Evolutionary conservation across 371 early-diverging fungal species (phyloP).

Genomic region (Zychaea mexicana): DNA sequence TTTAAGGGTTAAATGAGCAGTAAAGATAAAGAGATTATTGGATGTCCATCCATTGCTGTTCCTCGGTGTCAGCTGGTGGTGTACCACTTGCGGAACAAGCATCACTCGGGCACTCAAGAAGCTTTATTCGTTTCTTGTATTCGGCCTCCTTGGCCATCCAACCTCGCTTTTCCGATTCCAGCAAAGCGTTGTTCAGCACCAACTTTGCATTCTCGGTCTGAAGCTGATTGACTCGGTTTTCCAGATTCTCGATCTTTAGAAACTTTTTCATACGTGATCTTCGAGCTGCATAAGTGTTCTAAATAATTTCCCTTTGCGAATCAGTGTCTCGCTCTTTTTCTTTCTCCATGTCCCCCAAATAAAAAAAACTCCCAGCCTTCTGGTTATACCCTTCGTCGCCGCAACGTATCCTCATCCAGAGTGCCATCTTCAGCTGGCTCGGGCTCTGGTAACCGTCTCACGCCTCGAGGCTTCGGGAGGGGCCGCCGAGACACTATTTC

Average conservation of each 20-base stretch:
- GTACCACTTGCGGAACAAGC: not conserved
- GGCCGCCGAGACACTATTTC: constrained; percentile 23
- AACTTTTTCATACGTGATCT: constrained; percentile 89
- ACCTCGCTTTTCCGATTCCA: constrained; percentile 70
- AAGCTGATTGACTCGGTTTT: constrained; percentile 72
- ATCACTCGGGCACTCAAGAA: constrained; percentile 51
- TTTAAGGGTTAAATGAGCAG: not conserved
- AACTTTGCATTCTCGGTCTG: constrained; percentile 77
- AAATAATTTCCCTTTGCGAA: not conserved
- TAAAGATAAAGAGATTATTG: too few species aligned
- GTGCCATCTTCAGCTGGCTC: constrained; percentile 48
- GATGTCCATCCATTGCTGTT: not conserved
- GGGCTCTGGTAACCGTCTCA: constrained; percentile 46
- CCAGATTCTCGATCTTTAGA: constrained; percentile 79
- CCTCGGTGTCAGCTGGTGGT: not conserved
- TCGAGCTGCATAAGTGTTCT: constrained; percentile 94
- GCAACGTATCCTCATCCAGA: constrained; percentile 45
- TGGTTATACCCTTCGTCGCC: constrained; percentile 39
- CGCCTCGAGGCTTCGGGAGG: constrained; percentile 50
- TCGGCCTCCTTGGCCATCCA: constrained; percentile 66
- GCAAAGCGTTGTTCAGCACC: constrained; percentile 66
- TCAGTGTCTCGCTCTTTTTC: not conserved
- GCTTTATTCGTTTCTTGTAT: constrained; percentile 66
- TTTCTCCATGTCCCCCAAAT: not conserved
- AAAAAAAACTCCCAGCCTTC: not conserved